Conservation (phyloP, 306 rosid species). For the Pachyrhizus erosus region DNA sequence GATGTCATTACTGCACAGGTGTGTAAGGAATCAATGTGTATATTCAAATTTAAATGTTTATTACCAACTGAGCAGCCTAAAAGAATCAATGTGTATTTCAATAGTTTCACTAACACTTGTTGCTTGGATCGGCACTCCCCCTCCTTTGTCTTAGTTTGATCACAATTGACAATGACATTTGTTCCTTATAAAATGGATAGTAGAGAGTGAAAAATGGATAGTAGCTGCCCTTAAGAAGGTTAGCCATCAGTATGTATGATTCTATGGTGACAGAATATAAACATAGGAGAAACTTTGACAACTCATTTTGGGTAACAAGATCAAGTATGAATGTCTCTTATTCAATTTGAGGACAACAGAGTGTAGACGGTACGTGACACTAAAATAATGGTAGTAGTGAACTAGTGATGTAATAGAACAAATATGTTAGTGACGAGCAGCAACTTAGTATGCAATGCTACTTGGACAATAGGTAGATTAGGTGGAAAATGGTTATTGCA, state of each 20-base stretch:
- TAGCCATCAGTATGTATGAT: background rate
- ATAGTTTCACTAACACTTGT: background rate
- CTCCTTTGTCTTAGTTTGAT: background rate
- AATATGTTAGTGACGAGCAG: background rate
- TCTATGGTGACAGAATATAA: background rate
- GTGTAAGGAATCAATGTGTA: constrained; percentile 33
- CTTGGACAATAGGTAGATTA: background rate
- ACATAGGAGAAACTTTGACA: background rate
- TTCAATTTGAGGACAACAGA: constrained; percentile 13
- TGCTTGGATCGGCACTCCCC: background rate
- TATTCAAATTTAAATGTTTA: background rate
- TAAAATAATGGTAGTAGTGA: too few species aligned
- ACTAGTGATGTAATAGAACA: background rate
- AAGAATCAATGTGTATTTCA: background rate
- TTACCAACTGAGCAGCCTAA: background rate
- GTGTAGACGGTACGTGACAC: too few species aligned
- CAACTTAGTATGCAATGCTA: background rate
- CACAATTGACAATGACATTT: background rate
- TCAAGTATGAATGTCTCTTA: background rate
- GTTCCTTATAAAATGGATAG: background rate
- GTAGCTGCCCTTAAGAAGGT: background rate
- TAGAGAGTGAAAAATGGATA: background rate
- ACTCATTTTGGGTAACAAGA: background rate
- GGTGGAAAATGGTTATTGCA: background rate
- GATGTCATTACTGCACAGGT: constrained; percentile 78